These are phyloP conservation scores for Syncephalastrum racemosum DNA, from an alignment of 371 early-diverging fungal genomes.

Conservation along the genomic window DNA sequence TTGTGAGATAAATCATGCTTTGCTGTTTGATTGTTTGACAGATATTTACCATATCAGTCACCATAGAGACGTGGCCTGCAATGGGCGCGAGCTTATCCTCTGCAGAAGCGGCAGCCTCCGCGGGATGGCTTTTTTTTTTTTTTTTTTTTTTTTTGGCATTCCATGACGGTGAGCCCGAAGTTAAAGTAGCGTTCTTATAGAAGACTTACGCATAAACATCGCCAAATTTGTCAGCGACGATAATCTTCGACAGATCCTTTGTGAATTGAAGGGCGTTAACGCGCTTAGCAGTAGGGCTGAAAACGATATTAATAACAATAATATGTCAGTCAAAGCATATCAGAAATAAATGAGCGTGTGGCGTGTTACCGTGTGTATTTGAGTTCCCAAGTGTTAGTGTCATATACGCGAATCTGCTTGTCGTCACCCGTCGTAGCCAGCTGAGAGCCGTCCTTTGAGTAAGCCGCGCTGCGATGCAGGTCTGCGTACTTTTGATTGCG, in stretches of 20 bases:
- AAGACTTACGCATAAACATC: slow-evolving; percentile 78
- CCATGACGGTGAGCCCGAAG: too few species aligned
- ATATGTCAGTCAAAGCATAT: background rate
- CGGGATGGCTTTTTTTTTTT: slow-evolving; percentile 27
- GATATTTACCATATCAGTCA: slow-evolving; percentile 78
- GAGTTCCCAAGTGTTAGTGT: slow-evolving; percentile 61
- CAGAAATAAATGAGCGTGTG: background rate
- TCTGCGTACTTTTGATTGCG: slow-evolving; percentile 40
- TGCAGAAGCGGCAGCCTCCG: slow-evolving; percentile 24
- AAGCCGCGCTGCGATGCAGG: slow-evolving; percentile 56
- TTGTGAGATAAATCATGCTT: background rate
- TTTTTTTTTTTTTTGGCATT: background rate
- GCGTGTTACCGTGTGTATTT: slow-evolving; percentile 45
- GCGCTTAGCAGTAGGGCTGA: slow-evolving; percentile 63
- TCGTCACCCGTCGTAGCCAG: slow-evolving; percentile 72
- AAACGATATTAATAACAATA: background rate
- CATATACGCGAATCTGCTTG: slow-evolving; percentile 70
- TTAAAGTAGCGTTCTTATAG: background rate
- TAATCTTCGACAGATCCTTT: slow-evolving; percentile 52
- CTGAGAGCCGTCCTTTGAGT: slow-evolving; percentile 57
- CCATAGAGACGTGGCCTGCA: slow-evolving; percentile 93
- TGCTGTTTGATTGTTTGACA: background rate
- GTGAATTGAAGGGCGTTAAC: slow-evolving; percentile 70
- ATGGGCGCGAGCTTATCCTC: slow-evolving; percentile 61
- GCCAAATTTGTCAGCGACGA: slow-evolving; percentile 95